phyloP scores from a whole-genome alignment of 2,329 filamentous ascomycete species.

The Claviceps paspali region DNA sequence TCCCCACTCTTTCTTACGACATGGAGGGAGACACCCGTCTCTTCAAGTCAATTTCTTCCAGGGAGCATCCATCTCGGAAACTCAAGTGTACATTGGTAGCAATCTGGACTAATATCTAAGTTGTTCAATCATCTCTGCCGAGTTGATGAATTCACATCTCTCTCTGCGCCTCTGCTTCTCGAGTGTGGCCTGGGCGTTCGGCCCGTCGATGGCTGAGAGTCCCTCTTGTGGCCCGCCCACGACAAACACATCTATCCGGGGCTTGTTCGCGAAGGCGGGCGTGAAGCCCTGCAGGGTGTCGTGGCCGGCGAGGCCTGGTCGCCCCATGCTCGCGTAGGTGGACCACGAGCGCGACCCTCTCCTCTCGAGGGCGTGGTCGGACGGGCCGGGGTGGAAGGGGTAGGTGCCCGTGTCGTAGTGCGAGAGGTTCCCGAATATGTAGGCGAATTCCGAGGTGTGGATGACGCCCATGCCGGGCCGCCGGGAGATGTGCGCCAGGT shows the following conservation, averaged over 20 bases:
- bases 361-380: constrained; percentile 24
- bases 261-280: constrained; percentile 17
- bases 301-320: constrained; percentile 15
- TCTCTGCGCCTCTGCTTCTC: constrained; percentile 26
- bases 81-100: too few species aligned
- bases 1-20: too few species aligned
- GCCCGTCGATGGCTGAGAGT: constrained; percentile 23
- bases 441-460: constrained; percentile 38
- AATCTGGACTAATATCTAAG: constrained; percentile 16
- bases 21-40: too few species aligned
- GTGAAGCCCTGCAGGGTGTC: constrained; percentile 27
- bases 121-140: constrained; percentile 25
- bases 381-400: constrained; percentile 20
- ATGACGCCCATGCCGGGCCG: constrained; percentile 27
- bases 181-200: constrained; percentile 19
- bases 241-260: constrained; percentile 22
- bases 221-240: constrained; percentile 29
- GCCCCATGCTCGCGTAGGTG: constrained; percentile 26
- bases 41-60: too few species aligned
- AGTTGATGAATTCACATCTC: constrained; percentile 31
- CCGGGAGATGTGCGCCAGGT: constrained; percentile 19
- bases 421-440: constrained; percentile 31
- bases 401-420: constrained; percentile 24
- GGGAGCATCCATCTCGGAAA: too few species aligned
- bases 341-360: constrained; percentile 32